These are phyloP conservation scores for barley (Hordeum vulgare) DNA, from an alignment of 176 grass and related monocot genomes.

Conservation along the genomic window DNA sequence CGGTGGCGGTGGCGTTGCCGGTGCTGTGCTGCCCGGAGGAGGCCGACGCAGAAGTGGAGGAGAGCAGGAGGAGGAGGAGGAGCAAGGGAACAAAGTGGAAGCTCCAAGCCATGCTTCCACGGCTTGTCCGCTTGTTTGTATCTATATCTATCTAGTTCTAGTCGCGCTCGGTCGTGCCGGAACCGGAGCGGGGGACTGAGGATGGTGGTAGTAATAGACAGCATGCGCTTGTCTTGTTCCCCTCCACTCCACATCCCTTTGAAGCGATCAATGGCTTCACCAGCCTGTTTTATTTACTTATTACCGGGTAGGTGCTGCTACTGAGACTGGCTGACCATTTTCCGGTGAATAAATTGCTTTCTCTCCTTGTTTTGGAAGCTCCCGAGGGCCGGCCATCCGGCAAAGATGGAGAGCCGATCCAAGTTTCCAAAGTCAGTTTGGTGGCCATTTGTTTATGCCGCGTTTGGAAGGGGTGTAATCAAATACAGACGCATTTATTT, in stretches of 20 bases:
- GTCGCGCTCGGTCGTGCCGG: neutral
- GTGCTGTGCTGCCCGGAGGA: neutral
- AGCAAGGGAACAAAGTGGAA: slow-evolving; percentile 53
- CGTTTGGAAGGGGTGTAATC: too few species aligned
- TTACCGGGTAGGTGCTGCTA: neutral
- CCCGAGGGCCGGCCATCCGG: neutral
- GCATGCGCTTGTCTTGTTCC: slow-evolving; percentile 23
- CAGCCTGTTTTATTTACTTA: neutral
- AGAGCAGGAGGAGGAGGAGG: slow-evolving; percentile 17
- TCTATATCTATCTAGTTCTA: neutral
- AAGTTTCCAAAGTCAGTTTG: slow-evolving; percentile 16
- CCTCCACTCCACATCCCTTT: slow-evolving; percentile 4
- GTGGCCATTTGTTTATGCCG: slow-evolving; percentile 5
- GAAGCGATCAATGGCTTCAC: neutral
- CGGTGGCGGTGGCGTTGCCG: neutral
- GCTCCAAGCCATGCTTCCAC: slow-evolving; percentile 51
- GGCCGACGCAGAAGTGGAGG: slow-evolving; percentile 9
- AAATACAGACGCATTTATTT: too few species aligned
- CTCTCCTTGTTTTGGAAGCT: neutral
- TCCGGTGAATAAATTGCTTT: neutral
- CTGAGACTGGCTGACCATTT: neutral
- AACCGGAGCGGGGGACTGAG: neutral
- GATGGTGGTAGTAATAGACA: neutral
- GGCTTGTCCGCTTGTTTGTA: slow-evolving; percentile 34
- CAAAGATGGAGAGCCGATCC: neutral